A percentile compares a stretch with the other conserved stretches of the same genome.
phyloP scores from a whole-genome alignment of 176 grass and related monocot genomes.

The Tuctoria greenei region DNA sequence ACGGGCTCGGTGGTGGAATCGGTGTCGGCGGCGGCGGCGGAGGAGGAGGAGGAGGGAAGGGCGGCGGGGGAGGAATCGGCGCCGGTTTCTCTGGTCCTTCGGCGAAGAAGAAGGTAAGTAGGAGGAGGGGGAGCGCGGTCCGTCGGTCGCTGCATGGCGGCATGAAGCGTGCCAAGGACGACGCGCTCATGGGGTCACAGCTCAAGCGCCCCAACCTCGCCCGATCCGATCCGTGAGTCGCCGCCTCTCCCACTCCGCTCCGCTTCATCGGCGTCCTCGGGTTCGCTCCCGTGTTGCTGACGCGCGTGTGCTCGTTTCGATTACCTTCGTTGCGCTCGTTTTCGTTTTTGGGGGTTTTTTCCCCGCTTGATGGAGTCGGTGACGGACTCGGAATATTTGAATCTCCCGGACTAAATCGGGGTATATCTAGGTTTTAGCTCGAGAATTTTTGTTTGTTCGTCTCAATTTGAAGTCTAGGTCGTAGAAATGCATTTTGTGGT shows the following conservation, averaged over 20 bases:
- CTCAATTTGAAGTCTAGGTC: constrained; percentile 1
- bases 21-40: constrained; percentile 9
- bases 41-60: background rate
- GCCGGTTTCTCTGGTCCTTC: background rate
- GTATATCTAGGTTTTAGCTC: background rate
- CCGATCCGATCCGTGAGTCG: constrained; percentile 93
- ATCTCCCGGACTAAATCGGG: background rate
- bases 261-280: background rate
- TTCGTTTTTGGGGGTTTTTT: constrained; percentile 12
- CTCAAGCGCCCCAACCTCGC: constrained; percentile 67
- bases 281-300: background rate
- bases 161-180: constrained; percentile 64
- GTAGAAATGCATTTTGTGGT: constrained; percentile 23
- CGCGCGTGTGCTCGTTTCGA: background rate
- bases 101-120: background rate
- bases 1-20: constrained; percentile 22
- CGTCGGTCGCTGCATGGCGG: constrained; percentile 41
- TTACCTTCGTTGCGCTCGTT: background rate
- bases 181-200: constrained; percentile 79
- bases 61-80: background rate
- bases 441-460: constrained; percentile 10
- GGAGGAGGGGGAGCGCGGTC: background rate
- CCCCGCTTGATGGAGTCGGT: background rate
- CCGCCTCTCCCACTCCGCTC: background rate
- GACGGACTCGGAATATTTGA: background rate